A percentile compares a stretch with the other conserved stretches of the same genome.
Conservation (phyloP, 768 basidiomycete genomes). For the Sistotremastrum suecicum region DNA sequence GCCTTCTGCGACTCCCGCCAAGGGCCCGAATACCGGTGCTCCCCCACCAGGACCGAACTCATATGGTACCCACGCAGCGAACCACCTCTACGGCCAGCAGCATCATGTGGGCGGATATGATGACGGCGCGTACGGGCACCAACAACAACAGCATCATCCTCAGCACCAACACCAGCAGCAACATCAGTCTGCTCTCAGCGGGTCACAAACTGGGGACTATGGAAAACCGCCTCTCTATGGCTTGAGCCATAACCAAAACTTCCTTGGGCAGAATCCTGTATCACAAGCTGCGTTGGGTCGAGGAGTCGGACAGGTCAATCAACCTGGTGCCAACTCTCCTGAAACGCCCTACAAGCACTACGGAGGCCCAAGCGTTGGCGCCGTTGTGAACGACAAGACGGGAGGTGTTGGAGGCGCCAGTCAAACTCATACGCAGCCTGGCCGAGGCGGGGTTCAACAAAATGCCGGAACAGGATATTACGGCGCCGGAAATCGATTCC, state of each 20-base stretch:
- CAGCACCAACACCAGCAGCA: conserved; percentile 26
- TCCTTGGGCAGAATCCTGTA: conserved; percentile 48
- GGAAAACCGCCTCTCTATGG: conserved; percentile 29
- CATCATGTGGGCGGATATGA: conserved; percentile 36
- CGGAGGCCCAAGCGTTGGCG: conserved; percentile 40
- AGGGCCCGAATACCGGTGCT: conserved; percentile 40
- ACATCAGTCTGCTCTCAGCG: conserved; percentile 15
- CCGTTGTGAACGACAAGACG: conserved; percentile 24
- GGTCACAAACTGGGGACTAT: conserved; percentile 27
- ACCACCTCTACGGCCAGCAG: conserved; percentile 53
- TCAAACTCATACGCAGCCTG: conserved; percentile 25
- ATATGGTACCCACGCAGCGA: conserved; percentile 37
- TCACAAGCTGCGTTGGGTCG: conserved; percentile 30
- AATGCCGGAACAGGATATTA: conserved; percentile 25
- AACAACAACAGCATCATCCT: conserved; percentile 43
- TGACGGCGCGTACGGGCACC: conserved; percentile 33
- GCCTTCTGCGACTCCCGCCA: conserved; percentile 45
- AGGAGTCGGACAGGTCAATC: conserved; percentile 29
- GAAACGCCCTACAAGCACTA: conserved; percentile 70
- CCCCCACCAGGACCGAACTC: conserved; percentile 20
- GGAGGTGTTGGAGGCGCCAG: conserved; percentile 30
- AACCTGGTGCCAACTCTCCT: conserved; percentile 37
- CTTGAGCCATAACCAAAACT: conserved; percentile 51
- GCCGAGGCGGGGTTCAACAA: conserved; percentile 30
- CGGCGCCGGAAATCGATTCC: conserved; percentile 31